Evolutionary conservation across 768 basidiomycete genomes (phyloP), one percentile per base, ranked within the genome.

Genomic region (Piloderma croceum): DNA sequence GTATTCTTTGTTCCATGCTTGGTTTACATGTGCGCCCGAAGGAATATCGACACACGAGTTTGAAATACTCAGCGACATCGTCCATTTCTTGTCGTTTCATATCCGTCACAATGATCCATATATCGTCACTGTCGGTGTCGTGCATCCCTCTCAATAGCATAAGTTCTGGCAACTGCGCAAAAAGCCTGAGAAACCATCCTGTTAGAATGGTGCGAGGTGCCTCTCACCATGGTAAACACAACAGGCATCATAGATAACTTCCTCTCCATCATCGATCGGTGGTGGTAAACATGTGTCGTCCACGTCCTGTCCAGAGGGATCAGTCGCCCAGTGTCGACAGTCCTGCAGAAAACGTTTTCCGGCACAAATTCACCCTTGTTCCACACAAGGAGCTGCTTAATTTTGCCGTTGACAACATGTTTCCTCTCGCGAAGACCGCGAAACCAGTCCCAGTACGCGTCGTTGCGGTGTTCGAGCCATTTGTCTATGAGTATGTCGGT

Each of bases 61-160:
- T 81, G 58, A 87, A 84, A 63, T 86, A 87, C 44, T 80, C 82
- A 1, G 84, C 81, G 1, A 76, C 77, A 45, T 85, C 81, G 57
- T 87, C 83, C 83, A 87, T 85, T 54, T 87, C 84, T 52, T 82
- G 75, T 41, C 80, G 67, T 55, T 84, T 84, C 58, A 87, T 67
- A 54, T 87, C 84, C 7, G 84, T 86, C 25, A 87, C 83, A 42
- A 87, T 82, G 43, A 87, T 77, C 48, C 74, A 83, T 38, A 86
- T 76, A 42, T 87, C 83, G 58, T 87, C 83, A 62, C 84, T 84
- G 24, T 81, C 81, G 25, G 73, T 68, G 51, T 87, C 84, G 53
- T 87, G 83, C 84, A 87, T 87, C 37, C 83, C 84, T 12, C 84
- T 71, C 36, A 87, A 62, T 35, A 87, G 69, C 81, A 87, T 84